Evolutionary conservation across 139 green algal species (phyloP).

Genomic region (Chlorella sorokiniana): DNA sequence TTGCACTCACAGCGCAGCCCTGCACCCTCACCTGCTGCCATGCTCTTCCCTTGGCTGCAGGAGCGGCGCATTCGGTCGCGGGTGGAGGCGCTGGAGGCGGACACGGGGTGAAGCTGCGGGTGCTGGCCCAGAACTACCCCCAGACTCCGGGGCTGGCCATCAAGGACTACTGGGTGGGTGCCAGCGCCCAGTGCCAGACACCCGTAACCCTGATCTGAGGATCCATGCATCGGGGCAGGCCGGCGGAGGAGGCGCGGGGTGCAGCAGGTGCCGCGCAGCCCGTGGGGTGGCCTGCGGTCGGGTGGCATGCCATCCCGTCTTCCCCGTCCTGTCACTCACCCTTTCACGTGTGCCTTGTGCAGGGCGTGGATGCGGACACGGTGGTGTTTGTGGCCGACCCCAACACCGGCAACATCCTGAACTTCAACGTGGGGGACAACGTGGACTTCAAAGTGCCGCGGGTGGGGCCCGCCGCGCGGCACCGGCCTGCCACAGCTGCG

Average conservation of each 20-base stretch:
- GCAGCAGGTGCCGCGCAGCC: too few species aligned
- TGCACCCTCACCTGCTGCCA: not conserved
- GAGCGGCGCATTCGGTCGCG: constrained; percentile 70
- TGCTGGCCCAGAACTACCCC: constrained; percentile 98
- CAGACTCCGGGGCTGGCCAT: constrained; percentile 79
- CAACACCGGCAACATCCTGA: constrained; percentile 89
- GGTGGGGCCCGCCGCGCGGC: constrained; percentile 46
- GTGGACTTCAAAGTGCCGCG: constrained; percentile 91
- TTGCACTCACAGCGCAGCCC: not conserved
- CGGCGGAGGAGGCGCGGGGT: too few species aligned
- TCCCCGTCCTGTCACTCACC: not conserved
- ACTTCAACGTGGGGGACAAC: constrained; percentile 95
- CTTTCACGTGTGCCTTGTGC: too few species aligned
- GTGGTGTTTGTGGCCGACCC: constrained; percentile 56
- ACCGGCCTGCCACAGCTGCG: too few species aligned
- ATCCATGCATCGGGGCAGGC: too few species aligned
- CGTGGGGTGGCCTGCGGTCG: too few species aligned
- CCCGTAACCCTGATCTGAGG: too few species aligned
- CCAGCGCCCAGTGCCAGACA: not conserved
- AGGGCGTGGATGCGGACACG: constrained; percentile 88
- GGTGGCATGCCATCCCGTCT: not conserved
- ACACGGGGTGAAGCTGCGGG: constrained; percentile 92
- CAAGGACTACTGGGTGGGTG: constrained; percentile 88
- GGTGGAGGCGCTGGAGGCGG: constrained; percentile 77
- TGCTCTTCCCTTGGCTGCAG: constrained; percentile 62